These are phyloP conservation scores for Hydnomerulius pinastri DNA, from an alignment of 768 basidiomycete species.

Conservation along the genomic window DNA sequence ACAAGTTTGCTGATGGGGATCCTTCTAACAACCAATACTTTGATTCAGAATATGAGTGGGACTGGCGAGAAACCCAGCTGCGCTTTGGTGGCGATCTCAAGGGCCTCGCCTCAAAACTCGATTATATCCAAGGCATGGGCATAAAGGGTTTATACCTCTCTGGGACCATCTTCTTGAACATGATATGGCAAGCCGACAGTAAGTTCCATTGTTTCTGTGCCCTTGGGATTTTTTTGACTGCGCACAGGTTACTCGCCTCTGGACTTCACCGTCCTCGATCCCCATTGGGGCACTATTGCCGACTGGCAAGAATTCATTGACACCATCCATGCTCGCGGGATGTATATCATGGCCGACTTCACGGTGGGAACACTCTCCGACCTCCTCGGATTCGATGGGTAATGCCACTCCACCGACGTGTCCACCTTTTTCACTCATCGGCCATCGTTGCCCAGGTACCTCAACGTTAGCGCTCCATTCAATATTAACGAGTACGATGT, in stretches of 20 bases:
- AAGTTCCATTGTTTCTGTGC: conserved; percentile 33
- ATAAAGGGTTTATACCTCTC: conserved; percentile 84
- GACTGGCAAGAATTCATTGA: conserved; percentile 82
- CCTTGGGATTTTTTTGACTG: background rate
- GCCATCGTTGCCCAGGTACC: conserved; percentile 41
- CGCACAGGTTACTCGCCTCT: conserved; percentile 81
- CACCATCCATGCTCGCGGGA: conserved; percentile 73
- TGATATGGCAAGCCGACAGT: conserved; percentile 98
- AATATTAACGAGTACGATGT: conserved; percentile 68
- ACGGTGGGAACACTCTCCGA: conserved; percentile 93
- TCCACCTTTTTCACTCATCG: conserved; percentile 14
- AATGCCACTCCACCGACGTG: conserved; percentile 23
- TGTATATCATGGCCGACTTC: conserved; percentile 94
- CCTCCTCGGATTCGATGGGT: conserved; percentile 85
- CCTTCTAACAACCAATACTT: conserved; percentile 93
- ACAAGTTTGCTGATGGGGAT: conserved; percentile 94
- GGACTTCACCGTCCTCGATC: conserved; percentile 88
- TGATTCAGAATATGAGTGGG: conserved; percentile 74
- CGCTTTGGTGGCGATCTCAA: conserved; percentile 88
- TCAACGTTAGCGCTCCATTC: conserved; percentile 85
- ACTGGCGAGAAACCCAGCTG: conserved; percentile 86
- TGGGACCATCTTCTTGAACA: conserved; percentile 90
- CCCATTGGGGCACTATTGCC: conserved; percentile 84
- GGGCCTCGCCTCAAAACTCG: conserved; percentile 71
- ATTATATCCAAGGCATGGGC: conserved; percentile 92